Conservation (phyloP, 2,329 filamentous ascomycete species). For the Monosporascus ibericus region DNA sequence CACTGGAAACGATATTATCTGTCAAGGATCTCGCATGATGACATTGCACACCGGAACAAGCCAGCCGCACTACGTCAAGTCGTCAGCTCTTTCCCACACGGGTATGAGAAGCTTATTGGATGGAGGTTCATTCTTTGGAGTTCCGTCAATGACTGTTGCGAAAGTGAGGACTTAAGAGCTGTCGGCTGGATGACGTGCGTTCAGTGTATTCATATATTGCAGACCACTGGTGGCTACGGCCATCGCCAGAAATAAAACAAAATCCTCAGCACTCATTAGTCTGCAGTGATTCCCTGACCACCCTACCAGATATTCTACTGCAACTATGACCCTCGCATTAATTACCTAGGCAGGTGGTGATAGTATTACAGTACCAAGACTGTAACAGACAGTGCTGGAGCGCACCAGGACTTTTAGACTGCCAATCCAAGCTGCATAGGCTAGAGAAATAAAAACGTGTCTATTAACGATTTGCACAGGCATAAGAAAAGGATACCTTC, state of each 20-base stretch:
- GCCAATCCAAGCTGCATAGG: no score
- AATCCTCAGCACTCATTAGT: not conserved
- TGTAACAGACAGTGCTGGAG: no score
- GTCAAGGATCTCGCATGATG: not conserved
- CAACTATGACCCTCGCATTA: no score
- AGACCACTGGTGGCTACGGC: not conserved
- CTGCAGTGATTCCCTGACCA: not conserved
- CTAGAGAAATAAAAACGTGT: no score
- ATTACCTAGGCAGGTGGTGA: no score
- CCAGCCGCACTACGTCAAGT: not conserved
- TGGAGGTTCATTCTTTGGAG: not conserved
- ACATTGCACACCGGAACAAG: slow-evolving; percentile 7
- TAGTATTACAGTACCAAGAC: no score
- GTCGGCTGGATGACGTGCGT: slow-evolving; percentile 4
- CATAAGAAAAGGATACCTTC: no score
- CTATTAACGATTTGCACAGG: no score
- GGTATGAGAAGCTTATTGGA: not conserved
- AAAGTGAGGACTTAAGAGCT: slow-evolving; percentile 5
- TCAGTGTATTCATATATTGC: slow-evolving; percentile 7
- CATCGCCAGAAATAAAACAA: slow-evolving; percentile 1
- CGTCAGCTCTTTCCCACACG: not conserved
- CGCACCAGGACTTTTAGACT: no score
- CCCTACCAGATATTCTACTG: no score
- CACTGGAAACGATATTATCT: slow-evolving; percentile 9
- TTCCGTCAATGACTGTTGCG: slow-evolving; percentile 5